These are phyloP conservation scores for Pythium diclinum DNA, from an alignment of 352 stramenopile genomes.

Conservation along the genomic window DNA sequence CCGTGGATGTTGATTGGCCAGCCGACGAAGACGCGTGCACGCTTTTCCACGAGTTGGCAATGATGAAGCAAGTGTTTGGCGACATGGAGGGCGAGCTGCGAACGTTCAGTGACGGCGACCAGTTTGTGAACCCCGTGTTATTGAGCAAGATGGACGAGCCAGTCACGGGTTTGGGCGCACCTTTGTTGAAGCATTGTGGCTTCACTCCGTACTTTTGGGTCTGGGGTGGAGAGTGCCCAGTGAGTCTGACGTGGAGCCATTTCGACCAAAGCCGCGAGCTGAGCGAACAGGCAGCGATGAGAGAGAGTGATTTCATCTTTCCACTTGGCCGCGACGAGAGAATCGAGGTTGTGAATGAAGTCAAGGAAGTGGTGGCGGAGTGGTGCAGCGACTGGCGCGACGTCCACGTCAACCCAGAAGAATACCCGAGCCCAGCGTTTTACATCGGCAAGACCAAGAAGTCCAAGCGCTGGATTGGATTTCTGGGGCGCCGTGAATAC, in stretches of 20 bases:
- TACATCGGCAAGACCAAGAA: neutral
- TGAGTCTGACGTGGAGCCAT: neutral
- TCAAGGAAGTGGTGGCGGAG: neutral
- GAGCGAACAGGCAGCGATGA: neutral
- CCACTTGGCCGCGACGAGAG: too few species aligned
- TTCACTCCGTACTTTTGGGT: neutral
- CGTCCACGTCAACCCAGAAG: neutral
- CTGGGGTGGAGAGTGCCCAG: neutral
- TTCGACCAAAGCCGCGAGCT: neutral
- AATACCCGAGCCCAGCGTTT: neutral
- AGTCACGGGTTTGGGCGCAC: neutral
- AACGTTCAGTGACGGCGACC: neutral
- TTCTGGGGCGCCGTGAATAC: neutral
- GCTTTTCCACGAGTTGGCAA: constrained; percentile 1
- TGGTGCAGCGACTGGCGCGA: neutral
- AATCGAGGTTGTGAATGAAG: neutral
- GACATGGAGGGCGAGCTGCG: neutral
- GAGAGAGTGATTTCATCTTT: neutral
- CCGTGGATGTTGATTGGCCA: neutral
- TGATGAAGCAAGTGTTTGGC: constrained; percentile 5
- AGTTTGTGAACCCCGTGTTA: neutral
- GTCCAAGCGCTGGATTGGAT: neutral
- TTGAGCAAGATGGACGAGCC: neutral
- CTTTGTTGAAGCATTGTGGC: neutral
- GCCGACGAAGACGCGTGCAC: neutral